phyloP scores from a whole-genome alignment of 2,329 filamentous ascomycete species.

The Penicillium sp. region DNA sequence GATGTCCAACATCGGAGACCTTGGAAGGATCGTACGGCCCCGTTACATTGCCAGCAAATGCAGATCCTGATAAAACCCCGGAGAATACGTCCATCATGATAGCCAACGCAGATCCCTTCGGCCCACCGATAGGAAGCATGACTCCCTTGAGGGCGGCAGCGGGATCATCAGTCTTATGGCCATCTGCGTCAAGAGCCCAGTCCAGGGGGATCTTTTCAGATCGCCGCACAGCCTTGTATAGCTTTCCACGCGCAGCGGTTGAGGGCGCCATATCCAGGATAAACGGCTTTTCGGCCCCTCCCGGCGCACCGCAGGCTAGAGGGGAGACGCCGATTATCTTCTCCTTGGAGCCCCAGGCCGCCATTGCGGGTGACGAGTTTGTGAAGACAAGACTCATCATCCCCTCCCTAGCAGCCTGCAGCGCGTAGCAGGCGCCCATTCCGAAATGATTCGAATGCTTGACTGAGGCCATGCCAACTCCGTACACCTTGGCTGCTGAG shows the following conservation, averaged over 20 bases:
- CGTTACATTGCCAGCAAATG: constrained; percentile 79
- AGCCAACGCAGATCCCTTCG: constrained; percentile 76
- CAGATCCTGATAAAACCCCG: constrained; percentile 72
- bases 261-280: constrained; percentile 54
- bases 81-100: constrained; percentile 93
- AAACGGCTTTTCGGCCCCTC: constrained; percentile 63
- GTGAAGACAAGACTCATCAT: constrained; percentile 75
- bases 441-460: constrained; percentile 83
- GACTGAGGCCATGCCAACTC: constrained; percentile 76
- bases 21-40: constrained; percentile 74
- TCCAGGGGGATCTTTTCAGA: constrained; percentile 53
- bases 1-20: constrained; percentile 74
- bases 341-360: constrained; percentile 69
- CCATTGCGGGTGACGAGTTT: constrained; percentile 73
- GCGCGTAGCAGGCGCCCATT: constrained; percentile 80
- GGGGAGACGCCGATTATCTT: constrained; percentile 76
- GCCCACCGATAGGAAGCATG: constrained; percentile 85
- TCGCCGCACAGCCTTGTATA: constrained; percentile 49
- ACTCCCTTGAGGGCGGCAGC: constrained; percentile 72
- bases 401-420: constrained; percentile 72
- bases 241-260: constrained; percentile 50
- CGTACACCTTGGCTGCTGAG: constrained; percentile 64
- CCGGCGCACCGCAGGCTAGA: constrained; percentile 75
- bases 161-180: constrained; percentile 71
- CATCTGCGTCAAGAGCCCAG: constrained; percentile 77